Evolutionary conservation across 2,329 filamentous ascomycete genomes (phyloP).

Genomic region (Chlorencoelia australis): DNA sequence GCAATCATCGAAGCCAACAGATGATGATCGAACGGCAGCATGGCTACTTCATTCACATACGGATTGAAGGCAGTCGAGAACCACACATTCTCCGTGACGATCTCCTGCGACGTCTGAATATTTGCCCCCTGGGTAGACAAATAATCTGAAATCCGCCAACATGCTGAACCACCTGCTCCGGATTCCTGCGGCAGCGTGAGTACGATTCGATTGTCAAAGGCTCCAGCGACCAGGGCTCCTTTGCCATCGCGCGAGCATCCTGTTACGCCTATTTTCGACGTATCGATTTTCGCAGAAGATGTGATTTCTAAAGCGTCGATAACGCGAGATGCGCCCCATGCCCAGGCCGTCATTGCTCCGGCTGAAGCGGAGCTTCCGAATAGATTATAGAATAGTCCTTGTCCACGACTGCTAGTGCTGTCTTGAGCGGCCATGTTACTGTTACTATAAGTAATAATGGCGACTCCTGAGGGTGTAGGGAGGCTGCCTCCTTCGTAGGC

Average conservation of each 20-base stretch:
- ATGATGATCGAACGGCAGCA: constrained; percentile 47
- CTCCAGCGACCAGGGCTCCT: constrained; percentile 51
- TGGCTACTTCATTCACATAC: constrained; percentile 36
- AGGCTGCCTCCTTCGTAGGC: constrained; percentile 44
- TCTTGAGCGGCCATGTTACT: constrained; percentile 45
- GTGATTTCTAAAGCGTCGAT: constrained; percentile 47
- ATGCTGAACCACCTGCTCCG: constrained; percentile 49
- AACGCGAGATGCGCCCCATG: constrained; percentile 51
- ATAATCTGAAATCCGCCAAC: constrained; percentile 46
- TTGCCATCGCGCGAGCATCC: constrained; percentile 57
- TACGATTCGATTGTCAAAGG: constrained; percentile 47
- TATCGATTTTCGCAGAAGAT: constrained; percentile 37
- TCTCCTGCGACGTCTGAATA: constrained; percentile 50
- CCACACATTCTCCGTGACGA: constrained; percentile 52
- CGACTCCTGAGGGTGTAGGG: constrained; percentile 43
- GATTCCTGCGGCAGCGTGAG: constrained; percentile 54
- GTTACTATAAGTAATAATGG: constrained; percentile 49
- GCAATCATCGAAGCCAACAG: constrained; percentile 47
- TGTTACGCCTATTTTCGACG: constrained; percentile 43
- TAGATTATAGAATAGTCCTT: constrained; percentile 48
- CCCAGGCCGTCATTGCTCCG: constrained; percentile 51
- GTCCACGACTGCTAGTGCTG: constrained; percentile 34
- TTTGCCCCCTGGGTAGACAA: constrained; percentile 43
- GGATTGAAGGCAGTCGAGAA: constrained; percentile 46
- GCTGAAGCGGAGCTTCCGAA: constrained; percentile 46